These are phyloP conservation scores for Hypomyces perniciosus DNA, from an alignment of 2,329 filamentous ascomycete species.

Conservation along the genomic window DNA sequence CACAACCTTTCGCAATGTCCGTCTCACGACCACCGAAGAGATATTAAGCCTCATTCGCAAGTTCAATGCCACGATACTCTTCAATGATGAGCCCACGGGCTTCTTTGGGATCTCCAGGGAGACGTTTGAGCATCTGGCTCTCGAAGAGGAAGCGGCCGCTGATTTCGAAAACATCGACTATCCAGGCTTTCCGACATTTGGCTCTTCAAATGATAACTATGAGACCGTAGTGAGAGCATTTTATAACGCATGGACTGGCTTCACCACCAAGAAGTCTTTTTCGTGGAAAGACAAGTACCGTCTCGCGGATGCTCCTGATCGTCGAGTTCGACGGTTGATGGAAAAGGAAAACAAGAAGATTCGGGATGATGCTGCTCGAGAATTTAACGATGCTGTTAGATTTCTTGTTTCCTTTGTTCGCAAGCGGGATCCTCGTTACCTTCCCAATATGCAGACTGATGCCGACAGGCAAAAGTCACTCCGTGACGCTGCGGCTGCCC, in stretches of 20 bases:
- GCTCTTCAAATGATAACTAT: conserved; percentile 66
- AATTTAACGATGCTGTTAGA: conserved; percentile 89
- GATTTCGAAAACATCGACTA: conserved; percentile 58
- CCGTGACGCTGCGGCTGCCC: conserved; percentile 72
- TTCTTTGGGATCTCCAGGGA: conserved; percentile 78
- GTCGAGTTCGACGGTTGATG: conserved; percentile 74
- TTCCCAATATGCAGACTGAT: conserved; percentile 69
- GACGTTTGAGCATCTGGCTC: conserved; percentile 72
- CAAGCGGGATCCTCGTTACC: conserved; percentile 84
- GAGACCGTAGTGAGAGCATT: conserved; percentile 74
- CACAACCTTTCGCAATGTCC: conserved; percentile 61
- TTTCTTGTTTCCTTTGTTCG: conserved; percentile 82
- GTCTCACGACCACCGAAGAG: conserved; percentile 73
- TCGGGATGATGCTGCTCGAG: conserved; percentile 73
- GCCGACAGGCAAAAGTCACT: conserved; percentile 73
- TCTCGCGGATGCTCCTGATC: conserved; percentile 79
- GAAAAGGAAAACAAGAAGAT: conserved; percentile 90
- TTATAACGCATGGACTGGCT: conserved; percentile 74
- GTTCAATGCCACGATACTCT: conserved; percentile 72
- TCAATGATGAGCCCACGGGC: conserved; percentile 70
- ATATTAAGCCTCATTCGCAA: conserved; percentile 71
- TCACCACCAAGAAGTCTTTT: conserved; percentile 79
- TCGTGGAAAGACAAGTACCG: conserved; percentile 84
- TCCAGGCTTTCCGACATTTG: conserved; percentile 75
- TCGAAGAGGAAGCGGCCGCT: conserved; percentile 72